Conservation (phyloP, 306 rosid genomes). For the Begonia fuchsioides region DNA sequence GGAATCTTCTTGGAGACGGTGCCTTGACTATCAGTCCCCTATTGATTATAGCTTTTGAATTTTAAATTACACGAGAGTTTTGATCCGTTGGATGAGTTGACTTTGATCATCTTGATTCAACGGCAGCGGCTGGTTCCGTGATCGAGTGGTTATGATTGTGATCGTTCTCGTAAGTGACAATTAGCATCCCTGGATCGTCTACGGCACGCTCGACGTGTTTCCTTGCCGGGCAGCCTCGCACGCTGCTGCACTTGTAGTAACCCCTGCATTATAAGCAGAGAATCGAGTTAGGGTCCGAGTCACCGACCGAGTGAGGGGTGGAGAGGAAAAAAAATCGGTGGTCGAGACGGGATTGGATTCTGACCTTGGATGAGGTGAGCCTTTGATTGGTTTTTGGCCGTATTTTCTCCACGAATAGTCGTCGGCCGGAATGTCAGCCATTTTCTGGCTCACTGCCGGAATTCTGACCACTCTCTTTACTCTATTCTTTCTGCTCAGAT, state of each 20-base stretch:
- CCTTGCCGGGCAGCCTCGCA: slow-evolving; percentile 72
- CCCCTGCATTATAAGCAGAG: slow-evolving; percentile 30
- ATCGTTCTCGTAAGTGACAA: slow-evolving; percentile 72
- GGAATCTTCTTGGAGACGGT: slow-evolving; percentile 20
- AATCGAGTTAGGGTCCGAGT: background rate
- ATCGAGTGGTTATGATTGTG: slow-evolving; percentile 43
- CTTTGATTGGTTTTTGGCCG: slow-evolving; percentile 90
- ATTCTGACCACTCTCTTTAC: slow-evolving; percentile 48
- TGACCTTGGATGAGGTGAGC: slow-evolving; percentile 86
- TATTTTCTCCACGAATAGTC: slow-evolving; percentile 80
- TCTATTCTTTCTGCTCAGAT: slow-evolving; percentile 41
- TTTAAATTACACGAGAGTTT: background rate
- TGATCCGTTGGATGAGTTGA: slow-evolving; percentile 13
- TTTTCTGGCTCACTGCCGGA: slow-evolving; percentile 52
- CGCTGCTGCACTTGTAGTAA: slow-evolving; percentile 70
- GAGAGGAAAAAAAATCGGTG: no score
- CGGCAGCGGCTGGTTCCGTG: slow-evolving; percentile 27
- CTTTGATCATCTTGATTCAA: slow-evolving; percentile 33
- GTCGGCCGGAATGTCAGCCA: slow-evolving; percentile 73
- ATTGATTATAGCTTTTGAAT: slow-evolving; percentile 2
- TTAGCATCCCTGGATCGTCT: slow-evolving; percentile 65
- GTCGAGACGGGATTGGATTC: no score
- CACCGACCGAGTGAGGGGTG: no score
- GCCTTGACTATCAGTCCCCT: slow-evolving; percentile 17
- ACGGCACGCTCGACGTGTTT: slow-evolving; percentile 82